Percentiles rank a stretch among this genome's conserved stretches.
phyloP scores from a whole-genome alignment of 2,329 filamentous ascomycete species.

The Monascus ruber region DNA sequence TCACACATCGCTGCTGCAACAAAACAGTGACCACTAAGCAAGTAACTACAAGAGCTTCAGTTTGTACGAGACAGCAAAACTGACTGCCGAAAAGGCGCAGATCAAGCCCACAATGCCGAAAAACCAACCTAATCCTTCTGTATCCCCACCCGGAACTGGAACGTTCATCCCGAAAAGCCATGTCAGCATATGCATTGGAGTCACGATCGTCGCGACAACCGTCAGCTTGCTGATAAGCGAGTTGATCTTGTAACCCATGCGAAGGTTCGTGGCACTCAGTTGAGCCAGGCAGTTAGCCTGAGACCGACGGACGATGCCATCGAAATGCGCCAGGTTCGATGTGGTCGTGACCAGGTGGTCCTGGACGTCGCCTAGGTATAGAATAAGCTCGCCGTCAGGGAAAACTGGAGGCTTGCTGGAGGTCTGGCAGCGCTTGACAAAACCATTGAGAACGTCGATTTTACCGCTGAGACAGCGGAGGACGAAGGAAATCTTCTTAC shows the following conservation, averaged over 20 bases:
- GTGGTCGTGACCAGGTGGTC: slow-evolving; percentile 98
- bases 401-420: slow-evolving; percentile 78
- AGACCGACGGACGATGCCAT: slow-evolving; percentile 86
- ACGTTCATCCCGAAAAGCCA: slow-evolving; percentile 43
- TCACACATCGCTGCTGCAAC: too few relatives aligned
- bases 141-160: slow-evolving; percentile 30
- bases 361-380: slow-evolving; percentile 94
- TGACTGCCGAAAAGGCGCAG: slow-evolving; percentile 24
- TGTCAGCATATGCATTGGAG: slow-evolving; percentile 84
- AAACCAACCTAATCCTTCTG: slow-evolving; percentile 30
- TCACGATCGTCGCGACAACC: slow-evolving; percentile 79
- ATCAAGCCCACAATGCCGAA: slow-evolving; percentile 37
- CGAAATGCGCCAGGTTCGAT: slow-evolving; percentile 82
- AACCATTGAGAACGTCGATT: slow-evolving; percentile 88
- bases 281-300: slow-evolving; percentile 94
- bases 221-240: slow-evolving; percentile 87
- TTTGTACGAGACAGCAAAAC: slow-evolving; percentile 22
- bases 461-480: slow-evolving; percentile 86
- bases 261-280: slow-evolving; percentile 79
- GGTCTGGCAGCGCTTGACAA: slow-evolving; percentile 86
- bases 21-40: too few relatives aligned
- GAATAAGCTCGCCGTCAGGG: slow-evolving; percentile 82
- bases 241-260: slow-evolving; percentile 75
- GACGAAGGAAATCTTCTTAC: slow-evolving; percentile 85
- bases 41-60: slow-evolving; percentile 21